These are phyloP conservation scores for Ilyonectria sp. DNA, from an alignment of 2,329 filamentous ascomycete species.

Conservation along the genomic window DNA sequence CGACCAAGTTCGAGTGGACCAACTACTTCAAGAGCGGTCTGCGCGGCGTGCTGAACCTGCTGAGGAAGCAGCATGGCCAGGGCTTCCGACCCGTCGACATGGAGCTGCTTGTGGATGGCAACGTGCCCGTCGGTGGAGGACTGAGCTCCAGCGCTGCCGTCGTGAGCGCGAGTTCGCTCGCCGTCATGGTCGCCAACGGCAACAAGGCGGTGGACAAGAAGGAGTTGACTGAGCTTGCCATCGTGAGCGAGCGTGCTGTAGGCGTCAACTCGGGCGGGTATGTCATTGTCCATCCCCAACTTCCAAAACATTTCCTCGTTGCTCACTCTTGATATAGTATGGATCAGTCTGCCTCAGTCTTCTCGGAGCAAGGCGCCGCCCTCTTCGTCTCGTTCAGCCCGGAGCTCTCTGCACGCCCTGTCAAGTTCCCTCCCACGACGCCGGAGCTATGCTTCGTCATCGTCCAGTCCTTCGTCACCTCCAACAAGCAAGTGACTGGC, in stretches of 20 bases:
- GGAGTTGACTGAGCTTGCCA: conserved; percentile 90
- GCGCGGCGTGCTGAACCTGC: conserved; percentile 82
- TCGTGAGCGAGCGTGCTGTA: conserved; percentile 93
- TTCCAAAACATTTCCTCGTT: neutral
- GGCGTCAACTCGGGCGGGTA: conserved; percentile 97
- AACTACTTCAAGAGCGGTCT: conserved; percentile 99
- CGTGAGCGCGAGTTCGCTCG: conserved; percentile 89
- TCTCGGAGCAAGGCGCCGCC: conserved; percentile 87
- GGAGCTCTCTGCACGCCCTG: conserved; percentile 79
- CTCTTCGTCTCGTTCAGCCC: conserved; percentile 94
- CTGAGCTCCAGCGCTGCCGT: conserved; percentile 96
- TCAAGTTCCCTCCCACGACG: conserved; percentile 85
- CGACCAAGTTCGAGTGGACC: conserved; percentile 90
- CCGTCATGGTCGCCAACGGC: conserved; percentile 89
- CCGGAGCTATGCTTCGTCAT: conserved; percentile 93
- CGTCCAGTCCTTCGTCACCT: conserved; percentile 92
- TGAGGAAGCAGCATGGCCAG: conserved; percentile 76
- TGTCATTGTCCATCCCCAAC: conserved; percentile 48
- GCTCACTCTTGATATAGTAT: conserved; percentile 71
- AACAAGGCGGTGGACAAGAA: conserved; percentile 87
- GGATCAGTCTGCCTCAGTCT: conserved; percentile 97
- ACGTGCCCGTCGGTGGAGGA: conserved; percentile 91
- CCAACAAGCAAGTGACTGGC: conserved; percentile 94
- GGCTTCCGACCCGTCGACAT: conserved; percentile 79
- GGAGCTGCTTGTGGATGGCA: conserved; percentile 92